These are phyloP conservation scores for Scedosporium aurantiacum DNA, from an alignment of 2,329 filamentous ascomycete species.

Conservation along the genomic window DNA sequence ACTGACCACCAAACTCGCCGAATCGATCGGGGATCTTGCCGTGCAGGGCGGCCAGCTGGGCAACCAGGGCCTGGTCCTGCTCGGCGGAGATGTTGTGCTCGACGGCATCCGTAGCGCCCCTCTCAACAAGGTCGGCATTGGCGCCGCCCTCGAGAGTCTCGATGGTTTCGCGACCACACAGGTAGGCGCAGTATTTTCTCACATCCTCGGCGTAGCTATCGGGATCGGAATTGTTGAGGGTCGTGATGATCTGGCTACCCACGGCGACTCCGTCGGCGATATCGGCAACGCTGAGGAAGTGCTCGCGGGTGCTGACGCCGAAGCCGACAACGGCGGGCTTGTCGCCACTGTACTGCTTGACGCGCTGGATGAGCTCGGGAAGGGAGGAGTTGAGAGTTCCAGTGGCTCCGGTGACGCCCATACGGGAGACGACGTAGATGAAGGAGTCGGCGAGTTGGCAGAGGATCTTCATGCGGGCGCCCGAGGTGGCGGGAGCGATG, in stretches of 20 bases:
- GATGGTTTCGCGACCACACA: slow-evolving; percentile 34
- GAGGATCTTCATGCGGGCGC: slow-evolving; percentile 85
- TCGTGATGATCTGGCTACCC: slow-evolving; percentile 86
- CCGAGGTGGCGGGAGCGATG: slow-evolving; percentile 87
- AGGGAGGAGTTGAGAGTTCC: slow-evolving; percentile 73
- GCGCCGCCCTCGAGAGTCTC: slow-evolving; percentile 10
- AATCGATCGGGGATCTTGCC: slow-evolving; percentile 74
- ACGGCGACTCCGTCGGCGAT: slow-evolving; percentile 93
- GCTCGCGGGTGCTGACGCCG: slow-evolving; percentile 88
- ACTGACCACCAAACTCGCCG: slow-evolving; percentile 93
- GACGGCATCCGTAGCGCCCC: slow-evolving; percentile 30
- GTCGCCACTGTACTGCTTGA: slow-evolving; percentile 86
- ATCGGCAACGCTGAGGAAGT: slow-evolving; percentile 75
- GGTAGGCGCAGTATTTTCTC: slow-evolving; percentile 73
- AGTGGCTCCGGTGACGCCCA: slow-evolving; percentile 89
- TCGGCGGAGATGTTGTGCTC: slow-evolving; percentile 47
- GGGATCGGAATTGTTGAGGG: slow-evolving; percentile 55
- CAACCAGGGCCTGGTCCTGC: slow-evolving; percentile 53
- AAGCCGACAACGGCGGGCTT: slow-evolving; percentile 89
- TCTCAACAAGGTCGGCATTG: slow-evolving; percentile 48
- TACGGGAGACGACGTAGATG: slow-evolving; percentile 95
- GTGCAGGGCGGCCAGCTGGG: slow-evolving; percentile 76
- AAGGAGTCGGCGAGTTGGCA: slow-evolving; percentile 97
- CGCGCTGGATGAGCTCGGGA: slow-evolving; percentile 68
- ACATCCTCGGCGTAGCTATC: slow-evolving; percentile 55